A percentile compares a stretch with the other conserved stretches of the same genome.
These are phyloP conservation scores for Thymus mandschuricus DNA, from an alignment of 257 asterid genomes.

Conservation along the genomic window DNA sequence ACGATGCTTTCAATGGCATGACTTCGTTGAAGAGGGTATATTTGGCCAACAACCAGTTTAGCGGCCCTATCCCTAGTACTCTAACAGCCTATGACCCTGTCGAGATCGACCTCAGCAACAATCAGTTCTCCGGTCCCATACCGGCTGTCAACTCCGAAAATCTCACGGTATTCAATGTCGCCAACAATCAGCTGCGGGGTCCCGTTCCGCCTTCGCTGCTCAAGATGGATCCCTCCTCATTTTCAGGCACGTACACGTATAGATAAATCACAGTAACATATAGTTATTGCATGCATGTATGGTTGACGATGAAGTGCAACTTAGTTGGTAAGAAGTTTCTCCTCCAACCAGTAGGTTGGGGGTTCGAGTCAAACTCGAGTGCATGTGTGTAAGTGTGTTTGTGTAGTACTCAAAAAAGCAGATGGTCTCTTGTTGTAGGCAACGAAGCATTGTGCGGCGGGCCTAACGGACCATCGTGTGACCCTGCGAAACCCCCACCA, in stretches of 20 bases:
- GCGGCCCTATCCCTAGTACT: slow-evolving; percentile 69
- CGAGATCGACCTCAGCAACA: slow-evolving; percentile 73
- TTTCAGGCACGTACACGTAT: slow-evolving; percentile 41
- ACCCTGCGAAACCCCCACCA: slow-evolving; percentile 47
- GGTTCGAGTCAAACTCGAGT: no score
- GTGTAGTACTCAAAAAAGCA: no score
- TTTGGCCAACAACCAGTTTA: slow-evolving; percentile 60
- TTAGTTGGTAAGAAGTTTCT: no score
- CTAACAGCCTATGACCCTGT: slow-evolving; percentile 60
- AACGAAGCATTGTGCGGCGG: slow-evolving; percentile 75
- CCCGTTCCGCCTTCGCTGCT: slow-evolving; percentile 57
- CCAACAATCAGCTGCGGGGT: slow-evolving; percentile 79
- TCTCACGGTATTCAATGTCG: slow-evolving; percentile 58
- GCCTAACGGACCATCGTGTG: slow-evolving; percentile 55
- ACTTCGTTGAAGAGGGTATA: slow-evolving; percentile 69
- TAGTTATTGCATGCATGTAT: no score
- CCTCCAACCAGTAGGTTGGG: no score
- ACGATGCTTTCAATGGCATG: slow-evolving; percentile 74
- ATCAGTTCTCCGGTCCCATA: slow-evolving; percentile 64
- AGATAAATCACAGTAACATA: no score
- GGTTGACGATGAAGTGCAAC: no score
- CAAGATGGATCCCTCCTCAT: slow-evolving; percentile 58
- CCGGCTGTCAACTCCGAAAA: slow-evolving; percentile 47
- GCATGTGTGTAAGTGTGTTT: no score
- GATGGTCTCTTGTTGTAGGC: slow-evolving; percentile 37